Evolutionary conservation across 2,329 filamentous ascomycete species (phyloP).

Genomic region (Colletotrichum graminicola): DNA sequence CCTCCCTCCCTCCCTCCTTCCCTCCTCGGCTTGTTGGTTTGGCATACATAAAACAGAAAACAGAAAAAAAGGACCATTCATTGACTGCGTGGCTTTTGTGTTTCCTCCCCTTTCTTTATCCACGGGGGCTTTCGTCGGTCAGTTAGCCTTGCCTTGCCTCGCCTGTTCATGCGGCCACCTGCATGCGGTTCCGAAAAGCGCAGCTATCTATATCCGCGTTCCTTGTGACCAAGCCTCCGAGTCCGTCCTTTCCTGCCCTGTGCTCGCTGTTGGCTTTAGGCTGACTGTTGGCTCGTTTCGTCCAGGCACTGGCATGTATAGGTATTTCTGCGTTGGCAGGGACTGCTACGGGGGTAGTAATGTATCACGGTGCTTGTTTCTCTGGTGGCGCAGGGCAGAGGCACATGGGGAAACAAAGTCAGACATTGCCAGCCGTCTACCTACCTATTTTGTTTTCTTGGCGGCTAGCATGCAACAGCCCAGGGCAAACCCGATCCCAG

Average conservation of each 20-base stretch:
- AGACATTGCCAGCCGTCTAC: conserved; percentile 15
- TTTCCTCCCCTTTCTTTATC: background rate
- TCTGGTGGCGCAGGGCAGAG: conserved; percentile 27
- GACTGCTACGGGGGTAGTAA: background rate
- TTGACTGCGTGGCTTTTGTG: background rate
- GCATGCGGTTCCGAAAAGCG: conserved; percentile 13
- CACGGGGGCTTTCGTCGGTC: background rate
- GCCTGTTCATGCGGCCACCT: conserved; percentile 11
- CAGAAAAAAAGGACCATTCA: background rate
- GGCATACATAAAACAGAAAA: conserved; percentile 1
- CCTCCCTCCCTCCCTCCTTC: too few species aligned
- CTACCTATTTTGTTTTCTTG: conserved; percentile 1
- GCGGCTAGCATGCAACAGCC: background rate
- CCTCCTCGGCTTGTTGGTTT: conserved; percentile 2
- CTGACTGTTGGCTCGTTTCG: conserved; percentile 23
- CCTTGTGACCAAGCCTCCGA: conserved; percentile 9
- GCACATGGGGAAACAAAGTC: conserved; percentile 14
- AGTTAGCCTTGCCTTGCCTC: conserved; percentile 15
- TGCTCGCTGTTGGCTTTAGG: background rate
- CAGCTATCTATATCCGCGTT: conserved; percentile 2
- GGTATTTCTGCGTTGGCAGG: conserved; percentile 22
- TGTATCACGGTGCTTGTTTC: background rate
- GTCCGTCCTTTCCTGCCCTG: background rate
- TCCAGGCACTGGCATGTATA: background rate
- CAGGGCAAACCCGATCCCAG: background rate